Base-by-base conservation (phyloP, 208 protist genomes). In the Acanthamoeba culbertsoni region DNA sequence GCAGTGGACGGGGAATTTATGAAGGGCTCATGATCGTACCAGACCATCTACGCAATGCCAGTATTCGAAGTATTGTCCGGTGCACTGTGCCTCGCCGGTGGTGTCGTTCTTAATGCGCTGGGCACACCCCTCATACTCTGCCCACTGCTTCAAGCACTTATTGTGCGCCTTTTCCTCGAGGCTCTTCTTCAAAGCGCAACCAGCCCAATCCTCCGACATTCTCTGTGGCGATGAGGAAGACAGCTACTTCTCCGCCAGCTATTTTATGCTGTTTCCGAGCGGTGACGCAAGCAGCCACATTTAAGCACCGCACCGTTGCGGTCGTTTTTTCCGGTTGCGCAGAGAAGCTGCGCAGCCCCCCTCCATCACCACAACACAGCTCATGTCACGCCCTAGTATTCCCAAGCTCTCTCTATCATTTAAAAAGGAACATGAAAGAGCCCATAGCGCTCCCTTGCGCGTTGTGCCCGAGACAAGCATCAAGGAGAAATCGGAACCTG, bases 81-180 rank as follows among this genome's bases (percentile, higher is more conserved):
- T 79, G 68, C 68, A 79, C 68, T 79, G 68, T 33, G 68, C 68
- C 37, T 79, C 68, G 12, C 68, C 68, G 20, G 68, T 79, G 68
- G 68, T 79, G 68, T 79, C 68, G n/a, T 43, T 79, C 68, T 79
- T 79, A 40, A 79, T 79, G 68, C 68, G 68, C 68, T 79, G 68
- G 37, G 68, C 33, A 40, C 68, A 79, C 37, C 18, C 68, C 37
- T 79, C 68, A 40, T 79, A 79, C 42, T 79, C 68, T 16, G 68
- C 68, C 68, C 68, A 79, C 37, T 79, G 43, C 20, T 79, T 79
- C 2, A 79, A 40, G 37, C 68, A 79, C 37, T 79, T 79, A 5
- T 16, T 5, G 68, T 79, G 68, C 2, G 68, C 68, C 68, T 79
- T 79, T 40, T 79, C 68, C 42, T 79, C 68, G 14, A 79, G 12